phyloP scores from a whole-genome alignment of 2,329 filamentous ascomycete genomes.

The Xylaria hypoxylon region DNA sequence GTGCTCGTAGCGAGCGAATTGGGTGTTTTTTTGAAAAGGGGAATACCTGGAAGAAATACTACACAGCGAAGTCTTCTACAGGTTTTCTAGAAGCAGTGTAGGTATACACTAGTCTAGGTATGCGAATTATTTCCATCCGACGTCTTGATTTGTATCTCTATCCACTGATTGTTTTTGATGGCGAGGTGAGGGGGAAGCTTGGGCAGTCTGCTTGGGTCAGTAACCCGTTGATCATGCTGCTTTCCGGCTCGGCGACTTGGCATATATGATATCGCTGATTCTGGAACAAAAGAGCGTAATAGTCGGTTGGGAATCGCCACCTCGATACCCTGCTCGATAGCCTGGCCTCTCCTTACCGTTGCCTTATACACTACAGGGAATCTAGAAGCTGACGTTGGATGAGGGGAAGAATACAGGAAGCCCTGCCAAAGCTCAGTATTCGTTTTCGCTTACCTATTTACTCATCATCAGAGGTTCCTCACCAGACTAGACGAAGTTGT shows the following conservation, averaged over 20 bases:
- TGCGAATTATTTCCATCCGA: neutral
- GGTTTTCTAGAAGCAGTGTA: no score
- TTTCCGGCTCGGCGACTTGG: slow-evolving; percentile 28
- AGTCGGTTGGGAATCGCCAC: neutral
- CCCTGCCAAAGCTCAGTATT: neutral
- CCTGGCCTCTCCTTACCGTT: neutral
- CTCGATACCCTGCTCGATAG: neutral
- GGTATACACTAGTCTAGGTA: no score
- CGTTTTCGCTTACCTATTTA: no score
- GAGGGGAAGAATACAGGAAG: slow-evolving; percentile 1
- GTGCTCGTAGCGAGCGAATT: neutral
- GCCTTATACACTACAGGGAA: neutral
- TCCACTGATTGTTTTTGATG: neutral
- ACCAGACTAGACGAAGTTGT: slow-evolving; percentile 4
- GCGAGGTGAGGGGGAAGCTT: slow-evolving; percentile 6
- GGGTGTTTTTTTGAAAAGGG: neutral
- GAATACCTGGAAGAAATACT: no score
- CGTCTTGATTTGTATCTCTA: neutral
- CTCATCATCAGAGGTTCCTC: neutral
- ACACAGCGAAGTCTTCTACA: no score
- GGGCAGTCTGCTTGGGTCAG: slow-evolving; percentile 23
- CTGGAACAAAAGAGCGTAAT: slow-evolving; percentile 25
- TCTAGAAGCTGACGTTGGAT: slow-evolving; percentile 31
- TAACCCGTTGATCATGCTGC: neutral
- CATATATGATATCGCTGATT: no score